Evolutionary conservation across 495 filamentous ascomycete species (phyloP).

Genomic region (Penicillium manginii): DNA sequence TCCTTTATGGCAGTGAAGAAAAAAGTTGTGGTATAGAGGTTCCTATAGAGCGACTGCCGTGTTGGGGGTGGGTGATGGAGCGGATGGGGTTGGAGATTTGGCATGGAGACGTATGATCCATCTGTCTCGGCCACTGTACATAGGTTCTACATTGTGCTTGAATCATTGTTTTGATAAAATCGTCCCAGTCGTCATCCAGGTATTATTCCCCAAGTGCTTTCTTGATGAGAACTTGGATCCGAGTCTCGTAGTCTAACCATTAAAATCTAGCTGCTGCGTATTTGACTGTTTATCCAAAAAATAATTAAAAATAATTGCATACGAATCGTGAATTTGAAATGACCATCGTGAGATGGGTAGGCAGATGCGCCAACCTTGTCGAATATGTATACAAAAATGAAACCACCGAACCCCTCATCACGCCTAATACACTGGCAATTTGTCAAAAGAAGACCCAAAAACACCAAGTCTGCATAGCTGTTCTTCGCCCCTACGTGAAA

Average conservation of each 20-base stretch:
- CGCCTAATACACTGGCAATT: constrained; percentile 13
- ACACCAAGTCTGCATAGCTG: constrained; percentile 10
- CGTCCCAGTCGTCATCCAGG: background rate
- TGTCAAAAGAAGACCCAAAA: constrained; percentile 9
- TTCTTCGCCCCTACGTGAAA: constrained; percentile 15
- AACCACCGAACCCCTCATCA: constrained; percentile 3
- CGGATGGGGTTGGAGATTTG: constrained; percentile 10
- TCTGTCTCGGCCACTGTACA: constrained; percentile 29
- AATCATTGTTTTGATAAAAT: constrained; percentile 4
- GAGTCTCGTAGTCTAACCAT: too few relatives aligned
- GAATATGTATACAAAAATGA: constrained; percentile 11
- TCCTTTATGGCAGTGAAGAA: background rate
- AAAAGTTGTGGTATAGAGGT: constrained; percentile 14
- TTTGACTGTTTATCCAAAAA: too few relatives aligned
- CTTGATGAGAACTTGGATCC: too few relatives aligned
- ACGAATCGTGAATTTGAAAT: background rate
- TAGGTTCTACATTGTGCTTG: constrained; percentile 22
- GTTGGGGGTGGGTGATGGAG: constrained; percentile 9
- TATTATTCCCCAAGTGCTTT: background rate
- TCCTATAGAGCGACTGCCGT: constrained; percentile 15
- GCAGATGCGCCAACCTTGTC: too few relatives aligned
- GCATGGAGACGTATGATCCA: background rate
- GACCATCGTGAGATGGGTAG: background rate
- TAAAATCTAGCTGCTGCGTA: too few relatives aligned
- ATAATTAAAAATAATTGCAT: background rate